These are phyloP conservation scores for Naganishia vaughanmartiniae DNA, from an alignment of 768 basidiomycete genomes.

Conservation along the genomic window DNA sequence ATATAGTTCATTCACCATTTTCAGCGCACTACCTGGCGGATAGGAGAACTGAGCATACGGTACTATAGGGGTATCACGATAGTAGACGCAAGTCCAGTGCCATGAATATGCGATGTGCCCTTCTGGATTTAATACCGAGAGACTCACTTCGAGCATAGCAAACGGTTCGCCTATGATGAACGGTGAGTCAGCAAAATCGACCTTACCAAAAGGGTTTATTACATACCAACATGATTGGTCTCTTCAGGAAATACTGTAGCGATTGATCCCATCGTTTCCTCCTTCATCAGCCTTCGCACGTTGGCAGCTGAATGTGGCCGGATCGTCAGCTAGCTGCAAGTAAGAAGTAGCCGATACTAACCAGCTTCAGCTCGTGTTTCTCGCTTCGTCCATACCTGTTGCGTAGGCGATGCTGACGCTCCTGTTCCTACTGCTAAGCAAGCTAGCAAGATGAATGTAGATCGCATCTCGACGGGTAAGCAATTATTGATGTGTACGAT, in stretches of 20 bases:
- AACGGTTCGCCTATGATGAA: constrained; percentile 41
- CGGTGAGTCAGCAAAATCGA: neutral
- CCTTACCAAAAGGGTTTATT: neutral
- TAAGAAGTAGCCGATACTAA: neutral
- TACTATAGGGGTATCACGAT: constrained; percentile 17
- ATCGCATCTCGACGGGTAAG: neutral
- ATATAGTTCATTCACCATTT: neutral
- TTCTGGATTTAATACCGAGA: neutral
- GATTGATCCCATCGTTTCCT: constrained; percentile 41
- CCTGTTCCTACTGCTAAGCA: neutral
- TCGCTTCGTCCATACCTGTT: constrained; percentile 5
- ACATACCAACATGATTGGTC: constrained; percentile 35
- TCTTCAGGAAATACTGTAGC: constrained; percentile 43
- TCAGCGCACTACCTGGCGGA: neutral
- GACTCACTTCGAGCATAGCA: constrained; percentile 47
- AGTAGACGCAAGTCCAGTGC: neutral
- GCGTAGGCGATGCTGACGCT: neutral
- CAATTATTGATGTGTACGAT: neutral
- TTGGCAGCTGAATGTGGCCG: constrained; percentile 28
- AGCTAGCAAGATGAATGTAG: neutral
- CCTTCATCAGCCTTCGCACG: constrained; percentile 37
- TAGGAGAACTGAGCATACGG: constrained; percentile 22
- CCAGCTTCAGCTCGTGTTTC: constrained; percentile 14
- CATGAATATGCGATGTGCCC: neutral
- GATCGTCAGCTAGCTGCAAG: neutral